phyloP scores from a whole-genome alignment of 73 alveolate species.

The Stentor roeselii region DNA sequence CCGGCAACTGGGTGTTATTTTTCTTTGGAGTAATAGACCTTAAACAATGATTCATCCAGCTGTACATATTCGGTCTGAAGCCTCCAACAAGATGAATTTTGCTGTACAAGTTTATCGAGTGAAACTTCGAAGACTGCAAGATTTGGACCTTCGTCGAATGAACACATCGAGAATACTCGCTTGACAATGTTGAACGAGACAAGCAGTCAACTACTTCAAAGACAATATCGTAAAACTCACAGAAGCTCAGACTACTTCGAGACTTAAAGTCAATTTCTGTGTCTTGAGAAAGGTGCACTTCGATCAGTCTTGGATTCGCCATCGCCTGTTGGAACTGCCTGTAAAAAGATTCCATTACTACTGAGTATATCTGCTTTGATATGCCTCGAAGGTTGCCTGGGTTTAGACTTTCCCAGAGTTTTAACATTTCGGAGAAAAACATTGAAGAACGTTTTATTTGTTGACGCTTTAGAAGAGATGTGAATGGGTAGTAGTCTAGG shows the following conservation, averaged over 20 bases:
- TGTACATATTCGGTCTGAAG: neutral
- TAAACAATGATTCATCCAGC: slow-evolving; percentile 20
- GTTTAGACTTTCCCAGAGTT: neutral
- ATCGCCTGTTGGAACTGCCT: neutral
- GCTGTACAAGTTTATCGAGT: neutral
- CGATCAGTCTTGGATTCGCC: neutral
- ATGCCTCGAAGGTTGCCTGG: neutral
- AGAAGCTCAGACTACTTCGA: neutral
- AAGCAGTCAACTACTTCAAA: neutral
- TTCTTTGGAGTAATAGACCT: neutral
- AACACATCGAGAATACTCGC: neutral
- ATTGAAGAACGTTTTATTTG: neutral
- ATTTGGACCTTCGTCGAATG: neutral
- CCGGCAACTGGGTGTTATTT: neutral
- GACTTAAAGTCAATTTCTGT: slow-evolving; percentile 3
- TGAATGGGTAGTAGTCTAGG: neutral
- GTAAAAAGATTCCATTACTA: neutral
- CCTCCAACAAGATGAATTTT: neutral
- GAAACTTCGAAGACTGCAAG: neutral
- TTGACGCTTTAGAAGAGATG: neutral
- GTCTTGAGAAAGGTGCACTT: neutral
- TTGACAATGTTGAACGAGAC: neutral
- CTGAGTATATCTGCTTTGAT: neutral
- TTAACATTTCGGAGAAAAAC: neutral
- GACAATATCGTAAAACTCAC: slow-evolving; percentile 6